Evolutionary conservation across 805 yeast genomes (phyloP).

Genomic region (Schwanniomyces polymorphus): DNA sequence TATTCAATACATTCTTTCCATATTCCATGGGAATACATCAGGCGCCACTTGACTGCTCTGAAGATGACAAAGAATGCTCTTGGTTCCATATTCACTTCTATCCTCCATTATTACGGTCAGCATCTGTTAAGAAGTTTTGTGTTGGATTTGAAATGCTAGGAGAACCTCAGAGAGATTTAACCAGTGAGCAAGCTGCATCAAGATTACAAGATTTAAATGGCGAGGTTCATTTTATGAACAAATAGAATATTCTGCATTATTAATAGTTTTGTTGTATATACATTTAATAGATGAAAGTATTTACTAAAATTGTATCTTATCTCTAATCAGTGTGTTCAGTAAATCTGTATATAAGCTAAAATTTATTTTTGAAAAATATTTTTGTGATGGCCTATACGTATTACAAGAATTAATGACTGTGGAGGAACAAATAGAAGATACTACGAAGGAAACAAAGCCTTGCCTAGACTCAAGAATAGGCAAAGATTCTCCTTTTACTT

Average conservation of each 20-base stretch:
- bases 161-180: conserved; percentile 69
- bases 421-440: not conserved
- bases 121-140: conserved; percentile 71
- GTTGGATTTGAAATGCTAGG: conserved; percentile 73
- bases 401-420: not conserved
- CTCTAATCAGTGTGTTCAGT: not conserved
- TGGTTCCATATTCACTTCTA: conserved; percentile 76
- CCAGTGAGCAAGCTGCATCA: conserved; percentile 66
- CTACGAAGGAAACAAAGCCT: conserved; percentile 35
- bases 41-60: conserved; percentile 54
- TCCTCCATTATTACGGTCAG: conserved; percentile 73
- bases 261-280: not conserved
- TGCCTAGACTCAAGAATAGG: conserved; percentile 63
- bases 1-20: conserved; percentile 69
- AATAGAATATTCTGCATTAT: conserved; percentile 2
- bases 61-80: conserved; percentile 40
- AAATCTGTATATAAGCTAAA: not conserved
- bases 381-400: not conserved
- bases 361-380: not conserved
- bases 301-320: not conserved
- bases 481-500: conserved; percentile 85
- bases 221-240: conserved; percentile 30
- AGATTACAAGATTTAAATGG: conserved; percentile 47
- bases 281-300: not conserved
- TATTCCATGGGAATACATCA: conserved; percentile 84